Evolutionary conservation across 805 yeast species (phyloP).

Genomic region (Starmerella cellae): DNA sequence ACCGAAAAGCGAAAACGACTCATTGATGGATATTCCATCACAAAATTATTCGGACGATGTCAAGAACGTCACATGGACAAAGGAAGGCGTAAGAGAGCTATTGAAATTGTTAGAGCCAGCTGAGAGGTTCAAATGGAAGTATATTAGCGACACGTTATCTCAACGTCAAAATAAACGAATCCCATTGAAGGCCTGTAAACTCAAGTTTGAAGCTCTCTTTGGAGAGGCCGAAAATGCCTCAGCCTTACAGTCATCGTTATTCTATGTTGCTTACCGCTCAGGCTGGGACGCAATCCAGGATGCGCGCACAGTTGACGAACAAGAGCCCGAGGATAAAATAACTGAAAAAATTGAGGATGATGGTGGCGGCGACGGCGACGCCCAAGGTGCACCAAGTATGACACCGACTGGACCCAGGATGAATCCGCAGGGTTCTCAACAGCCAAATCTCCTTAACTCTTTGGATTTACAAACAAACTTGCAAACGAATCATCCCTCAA

Average conservation of each 20-base stretch:
- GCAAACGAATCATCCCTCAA: too few relatives aligned
- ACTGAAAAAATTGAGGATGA: too few relatives aligned
- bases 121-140: conserved; percentile 49
- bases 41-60: conserved; percentile 9
- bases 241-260: conserved; percentile 38
- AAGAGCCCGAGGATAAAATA: conserved; percentile 3
- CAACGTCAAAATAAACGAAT: conserved; percentile 29
- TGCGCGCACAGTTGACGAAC: conserved; percentile 14
- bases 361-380: too few relatives aligned
- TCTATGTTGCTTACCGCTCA: conserved; percentile 36
- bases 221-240: conserved; percentile 41
- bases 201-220: conserved; percentile 41
- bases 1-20: conserved; percentile 9
- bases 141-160: conserved; percentile 33
- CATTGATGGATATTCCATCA: conserved; percentile 15
- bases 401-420: too few relatives aligned
- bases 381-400: too few relatives aligned
- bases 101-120: conserved; percentile 38
- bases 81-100: conserved; percentile 36
- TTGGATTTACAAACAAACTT: too few relatives aligned
- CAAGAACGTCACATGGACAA: conserved; percentile 26
- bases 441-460: too few relatives aligned
- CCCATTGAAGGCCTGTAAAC: conserved; percentile 42
- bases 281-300: conserved; percentile 33
- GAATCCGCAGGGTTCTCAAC: too few relatives aligned